These are phyloP conservation scores for Phanerodontia chrysosporium DNA, from an alignment of 768 basidiomycete genomes.

Conservation along the genomic window DNA sequence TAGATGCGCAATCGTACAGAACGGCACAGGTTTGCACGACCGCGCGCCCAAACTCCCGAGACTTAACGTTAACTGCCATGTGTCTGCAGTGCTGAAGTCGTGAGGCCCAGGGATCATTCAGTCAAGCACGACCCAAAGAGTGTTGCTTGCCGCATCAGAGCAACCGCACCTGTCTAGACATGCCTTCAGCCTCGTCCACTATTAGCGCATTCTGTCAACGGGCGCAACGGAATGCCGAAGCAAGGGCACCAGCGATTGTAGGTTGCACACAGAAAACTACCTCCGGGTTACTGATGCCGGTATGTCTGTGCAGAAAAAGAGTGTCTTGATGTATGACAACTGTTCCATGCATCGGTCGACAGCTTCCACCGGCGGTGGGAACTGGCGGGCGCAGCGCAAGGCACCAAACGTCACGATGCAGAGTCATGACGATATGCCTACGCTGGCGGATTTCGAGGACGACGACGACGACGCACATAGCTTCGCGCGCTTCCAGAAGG, in stretches of 20 bases:
- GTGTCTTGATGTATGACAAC: slow-evolving; percentile 3
- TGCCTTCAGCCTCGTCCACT: neutral
- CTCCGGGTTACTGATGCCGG: neutral
- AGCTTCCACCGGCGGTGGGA: neutral
- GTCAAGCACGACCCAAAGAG: neutral
- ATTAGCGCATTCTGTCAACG: neutral
- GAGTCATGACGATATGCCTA: slow-evolving; percentile 7
- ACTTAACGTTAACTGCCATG: neutral
- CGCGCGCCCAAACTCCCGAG: neutral
- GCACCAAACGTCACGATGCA: neutral
- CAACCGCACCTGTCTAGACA: neutral
- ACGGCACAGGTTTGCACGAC: neutral
- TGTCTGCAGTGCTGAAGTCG: neutral
- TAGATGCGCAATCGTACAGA: too few species aligned
- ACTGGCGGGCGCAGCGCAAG: neutral
- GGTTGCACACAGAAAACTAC: too few species aligned
- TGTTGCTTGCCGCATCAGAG: neutral
- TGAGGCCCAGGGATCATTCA: neutral
- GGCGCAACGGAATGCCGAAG: neutral
- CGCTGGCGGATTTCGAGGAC: neutral
- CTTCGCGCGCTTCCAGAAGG: neutral
- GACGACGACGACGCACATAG: slow-evolving; percentile 3
- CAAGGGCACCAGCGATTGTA: neutral
- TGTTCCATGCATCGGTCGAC: slow-evolving; percentile 1
- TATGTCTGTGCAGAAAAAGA: neutral